A percentile compares a stretch with the other conserved stretches of the same genome.
These are phyloP conservation scores for Aspergillus saccharolyticus DNA, from an alignment of 495 filamentous ascomycete species.

Conservation along the genomic window DNA sequence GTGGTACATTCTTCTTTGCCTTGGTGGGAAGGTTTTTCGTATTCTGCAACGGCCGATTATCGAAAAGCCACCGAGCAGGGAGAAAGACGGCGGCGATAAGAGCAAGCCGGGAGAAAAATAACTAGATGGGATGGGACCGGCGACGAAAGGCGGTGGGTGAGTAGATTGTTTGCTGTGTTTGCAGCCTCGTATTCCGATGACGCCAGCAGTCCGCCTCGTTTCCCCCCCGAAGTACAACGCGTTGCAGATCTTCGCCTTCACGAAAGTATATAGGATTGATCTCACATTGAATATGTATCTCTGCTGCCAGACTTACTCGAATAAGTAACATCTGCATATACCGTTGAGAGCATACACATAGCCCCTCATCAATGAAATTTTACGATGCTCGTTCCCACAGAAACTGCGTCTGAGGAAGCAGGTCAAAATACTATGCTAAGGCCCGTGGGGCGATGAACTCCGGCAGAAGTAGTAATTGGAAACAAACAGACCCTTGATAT, in stretches of 20 bases:
- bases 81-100: not conserved
- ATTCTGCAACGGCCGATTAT: not conserved
- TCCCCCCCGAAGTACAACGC: not conserved
- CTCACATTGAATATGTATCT: not conserved
- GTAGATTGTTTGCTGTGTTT: slow-evolving; percentile 30
- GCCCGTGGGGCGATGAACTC: not conserved
- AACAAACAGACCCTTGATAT: not conserved
- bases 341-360: no score
- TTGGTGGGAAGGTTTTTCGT: slow-evolving; percentile 1
- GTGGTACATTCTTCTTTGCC: slow-evolving; percentile 46
- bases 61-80: not conserved
- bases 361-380: no score
- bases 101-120: not conserved
- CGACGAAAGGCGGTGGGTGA: not conserved
- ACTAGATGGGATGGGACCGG: no score
- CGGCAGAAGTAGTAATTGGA: not conserved
- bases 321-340: not conserved
- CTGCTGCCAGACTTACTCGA: not conserved
- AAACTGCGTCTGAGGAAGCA: not conserved
- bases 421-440: slow-evolving; percentile 5
- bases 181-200: slow-evolving; percentile 14
- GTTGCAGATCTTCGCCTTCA: not conserved
- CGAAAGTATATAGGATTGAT: no score
- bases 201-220: not conserved
- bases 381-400: slow-evolving; percentile 1